phyloP scores from a whole-genome alignment of 306 rosid genomes.

The Quercus dentata region DNA sequence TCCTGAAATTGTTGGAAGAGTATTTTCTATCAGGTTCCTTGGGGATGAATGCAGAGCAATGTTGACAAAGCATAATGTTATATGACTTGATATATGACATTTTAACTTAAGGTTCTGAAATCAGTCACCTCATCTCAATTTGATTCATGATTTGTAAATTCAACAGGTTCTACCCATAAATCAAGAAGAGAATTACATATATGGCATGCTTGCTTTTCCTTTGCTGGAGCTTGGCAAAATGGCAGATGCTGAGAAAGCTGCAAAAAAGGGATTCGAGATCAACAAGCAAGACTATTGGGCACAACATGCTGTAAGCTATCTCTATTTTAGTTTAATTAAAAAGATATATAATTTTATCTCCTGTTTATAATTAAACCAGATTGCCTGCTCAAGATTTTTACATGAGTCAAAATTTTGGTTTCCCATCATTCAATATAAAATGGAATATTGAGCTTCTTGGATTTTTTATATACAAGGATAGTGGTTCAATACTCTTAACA shows the following conservation, averaged over 20 bases:
- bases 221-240: slow-evolving; percentile 74
- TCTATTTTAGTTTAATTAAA: not conserved
- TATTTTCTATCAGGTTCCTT: not conserved
- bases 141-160: slow-evolving; percentile 4
- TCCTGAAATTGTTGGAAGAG: not conserved
- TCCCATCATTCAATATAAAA: not conserved
- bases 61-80: not conserved
- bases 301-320: slow-evolving; percentile 77
- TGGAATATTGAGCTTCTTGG: not conserved
- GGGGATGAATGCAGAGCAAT: not conserved
- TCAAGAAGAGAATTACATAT: slow-evolving; percentile 56
- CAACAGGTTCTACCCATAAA: slow-evolving; percentile 72
- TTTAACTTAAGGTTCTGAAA: not conserved
- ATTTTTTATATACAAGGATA: not conserved
- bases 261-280: slow-evolving; percentile 67
- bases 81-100: not conserved
- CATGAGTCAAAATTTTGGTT: not conserved
- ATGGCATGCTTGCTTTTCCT: slow-evolving; percentile 90
- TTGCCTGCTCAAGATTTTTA: slow-evolving; percentile 1
- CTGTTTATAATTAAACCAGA: not conserved
- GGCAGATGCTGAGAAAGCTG: slow-evolving; percentile 82
- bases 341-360: slow-evolving; percentile 1
- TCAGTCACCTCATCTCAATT: not conserved
- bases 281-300: slow-evolving; percentile 71
- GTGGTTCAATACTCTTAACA: not conserved